Percentiles rank a stretch among this genome's conserved stretches.
These are phyloP conservation scores for Alternaria gaisen DNA, from an alignment of 2,329 filamentous ascomycete genomes.

Conservation along the genomic window DNA sequence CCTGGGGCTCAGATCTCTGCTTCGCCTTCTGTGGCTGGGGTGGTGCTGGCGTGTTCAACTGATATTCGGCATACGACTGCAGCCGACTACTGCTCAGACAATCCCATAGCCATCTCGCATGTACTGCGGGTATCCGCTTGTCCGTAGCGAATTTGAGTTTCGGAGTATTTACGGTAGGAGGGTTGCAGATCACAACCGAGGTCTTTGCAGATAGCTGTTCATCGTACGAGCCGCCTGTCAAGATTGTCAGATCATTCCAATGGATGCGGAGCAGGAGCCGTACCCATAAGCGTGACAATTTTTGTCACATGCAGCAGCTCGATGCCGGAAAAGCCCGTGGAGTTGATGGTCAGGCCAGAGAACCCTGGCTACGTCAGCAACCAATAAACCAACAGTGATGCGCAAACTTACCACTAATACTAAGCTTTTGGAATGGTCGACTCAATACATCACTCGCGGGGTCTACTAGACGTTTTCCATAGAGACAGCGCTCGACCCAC, in stretches of 20 bases:
- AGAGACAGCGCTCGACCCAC: slow-evolving; percentile 90
- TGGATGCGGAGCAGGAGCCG: slow-evolving; percentile 24
- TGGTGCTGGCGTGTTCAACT: slow-evolving; percentile 28
- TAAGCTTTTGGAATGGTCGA: slow-evolving; percentile 76
- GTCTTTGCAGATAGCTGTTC: slow-evolving; percentile 76
- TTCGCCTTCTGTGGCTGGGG: slow-evolving; percentile 25
- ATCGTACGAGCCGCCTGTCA: slow-evolving; percentile 75
- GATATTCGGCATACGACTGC: slow-evolving; percentile 58
- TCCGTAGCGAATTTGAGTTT: slow-evolving; percentile 81
- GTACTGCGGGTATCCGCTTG: slow-evolving; percentile 83
- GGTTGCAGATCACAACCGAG: slow-evolving; percentile 81
- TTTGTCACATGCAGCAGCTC: slow-evolving; percentile 87
- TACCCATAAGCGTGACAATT: slow-evolving; percentile 75
- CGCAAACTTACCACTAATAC: slow-evolving; percentile 62
- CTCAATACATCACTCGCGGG: slow-evolving; percentile 77
- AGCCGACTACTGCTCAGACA: slow-evolving; percentile 68
- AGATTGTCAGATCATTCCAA: slow-evolving; percentile 23
- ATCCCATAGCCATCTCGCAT: slow-evolving; percentile 83
- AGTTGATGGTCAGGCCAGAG: slow-evolving; percentile 74
- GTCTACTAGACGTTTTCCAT: slow-evolving; percentile 74
- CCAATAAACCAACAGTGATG: slow-evolving; percentile 9
- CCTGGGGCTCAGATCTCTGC: slow-evolving; percentile 21
- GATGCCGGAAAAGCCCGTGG: slow-evolving; percentile 82
- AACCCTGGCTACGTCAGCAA: slow-evolving; percentile 63
- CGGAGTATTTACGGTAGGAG: slow-evolving; percentile 66